Conservation (phyloP, 805 yeast species). For the Lipomyces mesembrius region DNA sequence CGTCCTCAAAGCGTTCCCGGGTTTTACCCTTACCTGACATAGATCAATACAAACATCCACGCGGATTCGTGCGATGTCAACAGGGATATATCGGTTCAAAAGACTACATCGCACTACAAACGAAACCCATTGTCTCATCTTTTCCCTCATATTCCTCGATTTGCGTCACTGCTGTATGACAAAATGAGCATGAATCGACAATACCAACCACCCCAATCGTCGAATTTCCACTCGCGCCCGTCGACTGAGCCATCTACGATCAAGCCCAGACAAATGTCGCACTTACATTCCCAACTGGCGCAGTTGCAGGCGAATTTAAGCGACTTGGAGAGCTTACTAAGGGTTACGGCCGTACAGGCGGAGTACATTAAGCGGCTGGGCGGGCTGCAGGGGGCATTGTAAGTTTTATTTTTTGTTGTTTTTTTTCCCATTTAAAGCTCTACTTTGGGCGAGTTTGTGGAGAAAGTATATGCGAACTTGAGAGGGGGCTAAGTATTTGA, state of each 20-base stretch:
- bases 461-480: neutral
- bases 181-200: slow-evolving; percentile 10
- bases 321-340: slow-evolving; percentile 57
- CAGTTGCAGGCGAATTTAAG: slow-evolving; percentile 60
- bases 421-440: slow-evolving; percentile 12
- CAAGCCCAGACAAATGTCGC: slow-evolving; percentile 54
- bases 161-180: no score
- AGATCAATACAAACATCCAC: neutral
- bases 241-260: slow-evolving; percentile 29
- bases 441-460: neutral
- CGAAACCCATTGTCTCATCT: neutral
- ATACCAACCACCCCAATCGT: neutral
- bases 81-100: neutral
- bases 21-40: neutral
- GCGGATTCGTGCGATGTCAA: neutral
- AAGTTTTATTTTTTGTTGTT: slow-evolving; percentile 35
- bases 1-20: no score
- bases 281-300: slow-evolving; percentile 57
- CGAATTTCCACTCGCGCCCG: slow-evolving; percentile 17
- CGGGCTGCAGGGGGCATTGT: slow-evolving; percentile 60
- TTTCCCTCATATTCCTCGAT: neutral
- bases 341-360: slow-evolving; percentile 58
- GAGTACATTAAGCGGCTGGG: slow-evolving; percentile 59
- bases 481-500: neutral
- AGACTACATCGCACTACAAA: neutral